Evolutionary conservation across 176 grass and related monocot genomes (phyloP).

Genomic region (Leersia perrieri): DNA sequence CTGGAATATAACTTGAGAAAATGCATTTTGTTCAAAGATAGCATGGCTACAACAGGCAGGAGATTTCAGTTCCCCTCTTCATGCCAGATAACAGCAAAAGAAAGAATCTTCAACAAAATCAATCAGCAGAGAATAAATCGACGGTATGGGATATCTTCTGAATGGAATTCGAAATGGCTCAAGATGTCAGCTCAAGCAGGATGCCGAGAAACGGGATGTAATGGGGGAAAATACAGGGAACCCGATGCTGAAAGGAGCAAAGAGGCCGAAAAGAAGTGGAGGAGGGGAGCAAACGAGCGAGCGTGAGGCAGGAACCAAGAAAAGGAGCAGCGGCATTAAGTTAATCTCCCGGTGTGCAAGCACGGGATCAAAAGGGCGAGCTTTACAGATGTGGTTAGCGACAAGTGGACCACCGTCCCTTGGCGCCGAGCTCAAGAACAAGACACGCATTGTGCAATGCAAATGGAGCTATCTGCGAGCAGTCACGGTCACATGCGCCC

Average conservation of each 20-base stretch:
- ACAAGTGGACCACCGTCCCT: conserved; percentile 40
- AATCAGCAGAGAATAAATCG: not conserved
- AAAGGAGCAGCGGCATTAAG: conserved; percentile 38
- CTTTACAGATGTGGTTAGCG: conserved; percentile 49
- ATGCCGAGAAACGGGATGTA: conserved; percentile 27
- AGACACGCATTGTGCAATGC: conserved; percentile 25
- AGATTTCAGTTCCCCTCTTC: not conserved
- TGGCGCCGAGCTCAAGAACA: conserved; percentile 53
- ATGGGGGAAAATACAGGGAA: conserved; percentile 16
- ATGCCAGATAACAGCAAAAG: not conserved
- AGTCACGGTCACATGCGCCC: conserved; percentile 46
- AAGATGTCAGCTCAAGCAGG: conserved; percentile 33
- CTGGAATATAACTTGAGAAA: conserved; percentile 58
- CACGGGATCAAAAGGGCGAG: conserved; percentile 40
- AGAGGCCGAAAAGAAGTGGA: conserved; percentile 40
- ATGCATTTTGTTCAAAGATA: conserved; percentile 49
- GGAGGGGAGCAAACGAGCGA: conserved; percentile 29
- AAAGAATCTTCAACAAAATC: not conserved
- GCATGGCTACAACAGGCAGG: not conserved
- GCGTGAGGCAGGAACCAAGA: conserved; percentile 15
- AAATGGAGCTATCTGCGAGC: conserved; percentile 42
- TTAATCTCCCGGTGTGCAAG: conserved; percentile 24
- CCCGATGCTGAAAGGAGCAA: conserved; percentile 33
- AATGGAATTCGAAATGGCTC: conserved; percentile 1
- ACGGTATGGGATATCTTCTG: not conserved